Conservation (phyloP, 129 eudicot genomes). For the Chrysanthemum makinoi region DNA sequence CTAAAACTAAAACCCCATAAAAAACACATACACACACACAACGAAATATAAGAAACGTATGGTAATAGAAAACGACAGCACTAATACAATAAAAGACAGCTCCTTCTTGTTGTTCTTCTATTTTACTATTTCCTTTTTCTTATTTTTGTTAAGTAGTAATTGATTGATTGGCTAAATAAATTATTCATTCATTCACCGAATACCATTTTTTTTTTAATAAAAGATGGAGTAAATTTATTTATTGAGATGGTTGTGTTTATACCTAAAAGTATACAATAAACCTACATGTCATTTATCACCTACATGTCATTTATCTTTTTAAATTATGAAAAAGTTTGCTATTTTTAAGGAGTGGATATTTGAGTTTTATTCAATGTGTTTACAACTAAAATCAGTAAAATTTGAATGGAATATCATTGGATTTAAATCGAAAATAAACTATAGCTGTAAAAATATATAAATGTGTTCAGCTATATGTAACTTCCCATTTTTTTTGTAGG, state of each 20-base stretch:
- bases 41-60: constrained; percentile 41
- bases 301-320: neutral
- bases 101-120: constrained; percentile 33
- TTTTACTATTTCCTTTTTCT: neutral
- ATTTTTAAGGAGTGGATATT: no score
- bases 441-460: no score
- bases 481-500: no score
- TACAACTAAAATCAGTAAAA: no score
- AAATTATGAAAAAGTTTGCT: neutral
- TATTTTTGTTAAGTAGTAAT: neutral
- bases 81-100: constrained; percentile 59
- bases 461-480: no score
- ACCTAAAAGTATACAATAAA: no score
- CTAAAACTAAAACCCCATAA: constrained; percentile 17
- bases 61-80: constrained; percentile 77
- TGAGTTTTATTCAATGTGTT: no score
- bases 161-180: neutral
- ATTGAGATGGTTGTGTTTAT: no score
- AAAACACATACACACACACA: neutral
- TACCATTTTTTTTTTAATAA: neutral
- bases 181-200: constrained; percentile 5
- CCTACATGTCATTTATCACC: neutral
- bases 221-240: no score
- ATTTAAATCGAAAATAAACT: no score
- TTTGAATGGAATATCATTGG: no score